Evolutionary conservation across 2,329 filamentous ascomycete species (phyloP), one percentile per base, ranked within the genome.

Genomic region (Colletotrichum camelliae): DNA sequence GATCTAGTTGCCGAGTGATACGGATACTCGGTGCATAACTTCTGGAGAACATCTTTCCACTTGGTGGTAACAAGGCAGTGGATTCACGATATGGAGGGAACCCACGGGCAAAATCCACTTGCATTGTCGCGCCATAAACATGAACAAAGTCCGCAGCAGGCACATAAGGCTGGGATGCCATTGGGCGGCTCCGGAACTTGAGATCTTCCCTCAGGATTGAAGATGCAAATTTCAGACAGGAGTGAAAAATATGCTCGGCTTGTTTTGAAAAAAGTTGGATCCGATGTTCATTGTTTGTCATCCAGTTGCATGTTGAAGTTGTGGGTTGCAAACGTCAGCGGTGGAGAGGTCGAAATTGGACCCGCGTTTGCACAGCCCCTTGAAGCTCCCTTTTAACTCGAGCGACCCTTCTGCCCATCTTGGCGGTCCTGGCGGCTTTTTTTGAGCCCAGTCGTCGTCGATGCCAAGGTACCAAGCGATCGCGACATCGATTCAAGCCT

Each of bases 321-420:
- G 52, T 75, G 73, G 73, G 73, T 75, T 67, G 27, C 69, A 67
- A 48, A 75, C 73, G 73, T 75, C 73, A 75, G 69, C 57, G 66
- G 73, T 75, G 73, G 73, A 75, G 73, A 75, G 73, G 27, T 18
- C 43, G 72, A 74, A 72, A n/a, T 67, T 75, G 73, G 73, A 73
- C 62, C 73, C 62, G 73, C 33, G 39, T 21, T 21, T 55, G 62
- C 73, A 75, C 73, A 67, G 73, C 73, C 73, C 39, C 27, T 62
- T 10, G 43, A 75, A n/a, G 62, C 16, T 15, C 39, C 57, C 31
- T 72, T 58, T 68, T 62, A 73, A 72, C 62, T 57, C n/a, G 27
- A 18, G 5, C 43, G 18, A 37, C 13, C 39, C 43, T 67, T 67
- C 73, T 35, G 21, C n/a, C 35, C 55, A 29, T 29, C 55, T 67